phyloP scores from a whole-genome alignment of 805 yeast genomes.

The Jamesozyma gamospora region DNA sequence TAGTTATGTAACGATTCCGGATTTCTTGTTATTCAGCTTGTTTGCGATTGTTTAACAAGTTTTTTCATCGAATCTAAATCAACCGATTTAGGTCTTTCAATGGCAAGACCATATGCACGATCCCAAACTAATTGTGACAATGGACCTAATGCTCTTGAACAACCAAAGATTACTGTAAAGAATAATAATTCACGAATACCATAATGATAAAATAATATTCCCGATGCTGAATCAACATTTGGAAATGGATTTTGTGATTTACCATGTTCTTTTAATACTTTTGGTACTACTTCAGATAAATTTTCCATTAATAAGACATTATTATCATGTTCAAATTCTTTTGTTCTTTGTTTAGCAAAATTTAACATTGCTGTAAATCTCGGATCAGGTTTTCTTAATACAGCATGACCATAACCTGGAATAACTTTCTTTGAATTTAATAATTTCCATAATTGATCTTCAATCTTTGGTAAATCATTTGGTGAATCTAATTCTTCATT shows the following conservation, averaged over 20 bases:
- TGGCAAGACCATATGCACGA: conserved; percentile 65
- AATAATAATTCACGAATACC: conserved; percentile 64
- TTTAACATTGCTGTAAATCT: conserved; percentile 65
- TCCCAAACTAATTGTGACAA: conserved; percentile 73
- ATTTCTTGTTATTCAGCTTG: too few species aligned
- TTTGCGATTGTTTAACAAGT: neutral
- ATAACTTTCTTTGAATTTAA: conserved; percentile 67
- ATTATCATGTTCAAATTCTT: conserved; percentile 52
- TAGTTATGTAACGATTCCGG: too few species aligned
- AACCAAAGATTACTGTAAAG: conserved; percentile 77
- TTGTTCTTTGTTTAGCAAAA: conserved; percentile 45
- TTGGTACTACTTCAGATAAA: conserved; percentile 63
- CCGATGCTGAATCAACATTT: conserved; percentile 73
- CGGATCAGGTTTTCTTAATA: conserved; percentile 74
- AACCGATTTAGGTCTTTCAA: conserved; percentile 62
- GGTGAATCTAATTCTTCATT: conserved; percentile 40
- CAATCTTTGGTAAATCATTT: conserved; percentile 37
- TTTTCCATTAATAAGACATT: conserved; percentile 57
- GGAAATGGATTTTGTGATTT: conserved; percentile 83
- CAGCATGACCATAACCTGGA: conserved; percentile 88
- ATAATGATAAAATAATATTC: conserved; percentile 70
- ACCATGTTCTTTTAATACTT: conserved; percentile 65
- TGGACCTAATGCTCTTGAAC: conserved; percentile 72
- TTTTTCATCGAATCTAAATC: conserved; percentile 14
- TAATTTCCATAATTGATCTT: conserved; percentile 59